phyloP scores from a whole-genome alignment of 441 rosid species.

The Gossypium lobatum region DNA sequence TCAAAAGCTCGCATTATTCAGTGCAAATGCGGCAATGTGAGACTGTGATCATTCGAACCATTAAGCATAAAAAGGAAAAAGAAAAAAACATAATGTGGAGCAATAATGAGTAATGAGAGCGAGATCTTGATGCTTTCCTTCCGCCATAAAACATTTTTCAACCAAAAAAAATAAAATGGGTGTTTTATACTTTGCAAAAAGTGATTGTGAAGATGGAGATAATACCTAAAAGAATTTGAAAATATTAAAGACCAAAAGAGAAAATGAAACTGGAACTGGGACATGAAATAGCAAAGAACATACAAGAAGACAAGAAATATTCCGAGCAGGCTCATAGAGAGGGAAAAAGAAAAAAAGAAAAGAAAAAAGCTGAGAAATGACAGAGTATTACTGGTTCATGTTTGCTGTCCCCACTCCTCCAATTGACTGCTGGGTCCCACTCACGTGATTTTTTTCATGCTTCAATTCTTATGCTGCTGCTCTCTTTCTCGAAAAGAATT shows the following conservation, averaged over 20 bases:
- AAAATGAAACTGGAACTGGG: not conserved
- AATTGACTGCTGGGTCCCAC: slow-evolving; percentile 14
- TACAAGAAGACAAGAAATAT: not conserved
- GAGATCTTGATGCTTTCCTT: slow-evolving; percentile 16
- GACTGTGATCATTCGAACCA: slow-evolving; percentile 9
- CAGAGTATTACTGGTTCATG: not conserved
- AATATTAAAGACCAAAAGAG: no score
- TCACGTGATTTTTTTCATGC: slow-evolving; percentile 1
- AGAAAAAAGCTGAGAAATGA: not conserved
- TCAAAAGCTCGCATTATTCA: slow-evolving; percentile 19
- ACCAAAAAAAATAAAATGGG: not conserved
- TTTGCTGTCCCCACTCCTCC: slow-evolving; percentile 16
- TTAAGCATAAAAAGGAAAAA: slow-evolving; percentile 3
- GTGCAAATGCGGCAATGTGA: slow-evolving; percentile 5
- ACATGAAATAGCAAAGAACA: not conserved
- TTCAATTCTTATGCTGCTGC: not conserved
- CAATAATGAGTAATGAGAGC: slow-evolving; percentile 9
- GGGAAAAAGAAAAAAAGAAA: not conserved
- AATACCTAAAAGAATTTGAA: not conserved
- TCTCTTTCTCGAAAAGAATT: not conserved
- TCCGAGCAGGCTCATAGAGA: no score
- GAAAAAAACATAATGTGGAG: slow-evolving; percentile 9
- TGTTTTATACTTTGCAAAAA: not conserved
- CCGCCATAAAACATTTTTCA: slow-evolving; percentile 1
- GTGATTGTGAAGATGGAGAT: not conserved